A percentile compares a stretch with the other conserved stretches of the same genome.
Conservation (phyloP, 2,329 filamentous ascomycete genomes). For the Aspergillus sp. region DNA sequence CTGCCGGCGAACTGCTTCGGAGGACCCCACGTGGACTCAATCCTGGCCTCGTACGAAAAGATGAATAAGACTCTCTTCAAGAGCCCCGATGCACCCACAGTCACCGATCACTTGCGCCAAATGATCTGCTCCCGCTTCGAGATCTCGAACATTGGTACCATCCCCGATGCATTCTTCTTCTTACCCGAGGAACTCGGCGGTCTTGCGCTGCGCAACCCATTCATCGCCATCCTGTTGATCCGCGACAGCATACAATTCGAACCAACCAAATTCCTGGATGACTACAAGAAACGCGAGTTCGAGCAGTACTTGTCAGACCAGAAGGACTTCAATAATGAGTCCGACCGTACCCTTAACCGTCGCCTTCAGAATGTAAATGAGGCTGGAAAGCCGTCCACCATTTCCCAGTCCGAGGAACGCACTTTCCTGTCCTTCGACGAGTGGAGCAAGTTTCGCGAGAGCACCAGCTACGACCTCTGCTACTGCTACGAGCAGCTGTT, state of each 20-base stretch:
- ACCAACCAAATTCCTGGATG: conserved; percentile 17
- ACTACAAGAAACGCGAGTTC: conserved; percentile 19
- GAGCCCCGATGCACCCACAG: conserved; percentile 23
- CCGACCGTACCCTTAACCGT: not conserved
- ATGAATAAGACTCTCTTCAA: conserved; percentile 43
- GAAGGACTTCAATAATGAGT: conserved; percentile 15
- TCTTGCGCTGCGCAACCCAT: conserved; percentile 43
- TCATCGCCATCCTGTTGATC: conserved; percentile 36
- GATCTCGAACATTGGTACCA: conserved; percentile 18
- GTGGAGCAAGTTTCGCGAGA: conserved; percentile 27
- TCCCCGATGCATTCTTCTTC: conserved; percentile 45
- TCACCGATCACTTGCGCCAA: conserved; percentile 36
- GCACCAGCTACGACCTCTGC: conserved; percentile 8
- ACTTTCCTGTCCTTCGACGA: conserved; percentile 33
- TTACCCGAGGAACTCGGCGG: conserved; percentile 43
- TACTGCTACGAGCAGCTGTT: conserved; percentile 13
- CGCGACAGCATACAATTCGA: conserved; percentile 21
- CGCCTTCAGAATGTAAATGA: not conserved
- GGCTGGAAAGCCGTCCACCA: conserved; percentile 2
- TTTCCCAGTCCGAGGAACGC: conserved; percentile 10
- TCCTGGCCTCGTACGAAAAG: conserved; percentile 39
- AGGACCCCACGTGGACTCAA: conserved; percentile 42
- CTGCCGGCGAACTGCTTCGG: conserved; percentile 46
- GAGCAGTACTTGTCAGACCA: conserved; percentile 15
- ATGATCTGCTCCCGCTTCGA: conserved; percentile 39